Percentiles rank a stretch among this genome's conserved stretches.
These are phyloP conservation scores for Saprolegnia diclina DNA, from an alignment of 352 stramenopile genomes.

Conservation along the genomic window DNA sequence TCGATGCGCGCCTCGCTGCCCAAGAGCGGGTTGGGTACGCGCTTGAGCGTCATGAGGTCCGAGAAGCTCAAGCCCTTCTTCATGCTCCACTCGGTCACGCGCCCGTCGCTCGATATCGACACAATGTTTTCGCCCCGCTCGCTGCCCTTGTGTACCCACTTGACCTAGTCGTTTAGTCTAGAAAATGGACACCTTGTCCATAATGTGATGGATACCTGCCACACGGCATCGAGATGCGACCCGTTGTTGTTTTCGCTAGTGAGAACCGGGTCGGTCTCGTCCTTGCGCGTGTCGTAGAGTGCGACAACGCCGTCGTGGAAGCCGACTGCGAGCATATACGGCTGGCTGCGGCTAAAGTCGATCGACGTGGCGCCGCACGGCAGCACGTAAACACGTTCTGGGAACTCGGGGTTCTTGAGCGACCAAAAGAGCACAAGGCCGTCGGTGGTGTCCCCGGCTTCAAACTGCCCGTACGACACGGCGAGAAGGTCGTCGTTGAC, in stretches of 20 bases:
- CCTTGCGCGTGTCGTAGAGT: slow-evolving; percentile 86
- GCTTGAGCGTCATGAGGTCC: slow-evolving; percentile 88
- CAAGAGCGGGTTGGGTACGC: slow-evolving; percentile 60
- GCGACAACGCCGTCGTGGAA: slow-evolving; percentile 86
- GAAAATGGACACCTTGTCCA: not conserved
- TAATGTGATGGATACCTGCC: slow-evolving; percentile 47
- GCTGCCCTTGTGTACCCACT: slow-evolving; percentile 86
- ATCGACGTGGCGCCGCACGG: slow-evolving; percentile 79
- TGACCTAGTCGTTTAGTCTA: slow-evolving; percentile 37
- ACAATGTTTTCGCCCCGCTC: slow-evolving; percentile 85
- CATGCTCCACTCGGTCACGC: slow-evolving; percentile 90
- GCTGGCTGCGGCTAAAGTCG: slow-evolving; percentile 80
- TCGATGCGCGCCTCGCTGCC: slow-evolving; percentile 60
- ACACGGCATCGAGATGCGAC: slow-evolving; percentile 88
- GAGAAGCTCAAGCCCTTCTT: slow-evolving; percentile 88
- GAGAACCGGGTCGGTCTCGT: slow-evolving; percentile 32
- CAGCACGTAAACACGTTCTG: slow-evolving; percentile 82
- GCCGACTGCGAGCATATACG: slow-evolving; percentile 86
- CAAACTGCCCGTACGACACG: slow-evolving; percentile 69
- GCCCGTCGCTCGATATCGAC: slow-evolving; percentile 85
- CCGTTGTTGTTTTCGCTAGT: slow-evolving; percentile 29
- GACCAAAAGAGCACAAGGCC: slow-evolving; percentile 91
- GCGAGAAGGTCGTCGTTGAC: slow-evolving; percentile 86
- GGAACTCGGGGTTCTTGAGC: slow-evolving; percentile 88
- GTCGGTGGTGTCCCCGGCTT: slow-evolving; percentile 26